Conservation (phyloP, 2,329 filamentous ascomycete species). For the Aureobasidium pullulans region DNA sequence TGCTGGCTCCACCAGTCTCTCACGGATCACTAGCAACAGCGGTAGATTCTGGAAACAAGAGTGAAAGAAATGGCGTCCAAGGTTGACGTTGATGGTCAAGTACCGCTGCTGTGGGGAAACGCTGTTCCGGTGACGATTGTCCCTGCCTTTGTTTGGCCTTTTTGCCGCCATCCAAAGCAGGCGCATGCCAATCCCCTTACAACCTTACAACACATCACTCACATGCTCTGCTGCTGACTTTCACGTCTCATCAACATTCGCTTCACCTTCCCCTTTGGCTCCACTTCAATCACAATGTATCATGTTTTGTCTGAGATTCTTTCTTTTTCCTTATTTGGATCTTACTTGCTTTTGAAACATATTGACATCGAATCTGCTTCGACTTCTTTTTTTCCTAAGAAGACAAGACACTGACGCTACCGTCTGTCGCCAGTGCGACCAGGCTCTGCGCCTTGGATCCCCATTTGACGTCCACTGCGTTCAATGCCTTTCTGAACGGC, state of each 20-base stretch:
- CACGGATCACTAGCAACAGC: not conserved
- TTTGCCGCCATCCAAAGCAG: not conserved
- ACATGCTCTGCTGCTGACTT: not conserved
- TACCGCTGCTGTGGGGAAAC: not conserved
- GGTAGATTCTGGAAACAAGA: not conserved
- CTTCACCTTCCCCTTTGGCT: not conserved
- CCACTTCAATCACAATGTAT: not conserved
- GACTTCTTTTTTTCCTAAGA: slow-evolving; percentile 19
- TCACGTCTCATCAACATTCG: not conserved
- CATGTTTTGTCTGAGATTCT: not conserved
- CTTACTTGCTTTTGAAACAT: not conserved
- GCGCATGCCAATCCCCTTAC: not conserved
- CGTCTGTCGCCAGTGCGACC: slow-evolving; percentile 66
- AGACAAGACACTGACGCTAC: slow-evolving; percentile 64
- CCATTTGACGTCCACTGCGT: slow-evolving; percentile 70
- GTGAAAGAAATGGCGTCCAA: slow-evolving; percentile 1
- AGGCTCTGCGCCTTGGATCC: slow-evolving; percentile 66
- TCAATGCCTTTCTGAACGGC: slow-evolving; percentile 67
- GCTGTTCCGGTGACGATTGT: not conserved
- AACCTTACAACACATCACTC: not conserved
- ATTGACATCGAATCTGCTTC: not conserved
- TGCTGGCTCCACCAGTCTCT: not conserved
- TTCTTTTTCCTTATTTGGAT: not conserved
- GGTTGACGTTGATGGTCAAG: not conserved
- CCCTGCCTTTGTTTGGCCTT: not conserved